Evolutionary conservation across 352 stramenopile genomes (phyloP).

Genomic region (Phytophthora sojae): DNA sequence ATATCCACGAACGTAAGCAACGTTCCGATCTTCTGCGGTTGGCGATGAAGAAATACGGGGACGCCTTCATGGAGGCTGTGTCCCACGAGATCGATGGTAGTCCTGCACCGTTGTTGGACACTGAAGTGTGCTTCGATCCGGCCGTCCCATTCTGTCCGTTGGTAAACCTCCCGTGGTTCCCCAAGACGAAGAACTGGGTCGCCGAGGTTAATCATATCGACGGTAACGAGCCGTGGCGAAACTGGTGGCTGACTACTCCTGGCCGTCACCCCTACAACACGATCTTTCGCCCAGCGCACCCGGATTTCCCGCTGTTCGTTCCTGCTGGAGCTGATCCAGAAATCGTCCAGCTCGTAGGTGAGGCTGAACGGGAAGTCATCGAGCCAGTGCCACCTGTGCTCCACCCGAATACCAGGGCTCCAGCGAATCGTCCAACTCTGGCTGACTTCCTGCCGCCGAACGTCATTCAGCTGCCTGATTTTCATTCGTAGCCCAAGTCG

Average conservation of each 20-base stretch:
- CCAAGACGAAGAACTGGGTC: not conserved
- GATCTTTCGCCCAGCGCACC: not conserved
- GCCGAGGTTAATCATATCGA: not conserved
- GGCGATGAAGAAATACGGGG: not conserved
- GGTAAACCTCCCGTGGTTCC: not conserved
- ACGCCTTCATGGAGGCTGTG: not conserved
- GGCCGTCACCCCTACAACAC: not conserved
- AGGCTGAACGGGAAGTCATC: not conserved
- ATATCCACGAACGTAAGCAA: not conserved
- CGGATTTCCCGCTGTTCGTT: not conserved
- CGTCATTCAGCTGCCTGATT: not conserved
- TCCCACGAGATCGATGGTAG: not conserved
- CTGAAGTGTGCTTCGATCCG: not conserved
- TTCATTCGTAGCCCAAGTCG: not conserved
- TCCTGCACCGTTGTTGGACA: not conserved
- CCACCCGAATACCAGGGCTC: not conserved
- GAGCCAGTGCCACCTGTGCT: not conserved
- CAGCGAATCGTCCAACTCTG: not conserved
- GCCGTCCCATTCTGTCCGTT: not conserved
- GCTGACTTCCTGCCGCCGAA: not conserved
- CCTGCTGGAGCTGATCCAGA: not conserved
- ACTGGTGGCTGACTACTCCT: not conserved
- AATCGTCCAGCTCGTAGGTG: not conserved
- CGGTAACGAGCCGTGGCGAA: not conserved
- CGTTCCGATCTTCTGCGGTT: not conserved